A percentile compares a stretch with the other conserved stretches of the same genome.
Conservation (phyloP, 495 filamentous ascomycete species). For the Apodospora peruviana region DNA sequence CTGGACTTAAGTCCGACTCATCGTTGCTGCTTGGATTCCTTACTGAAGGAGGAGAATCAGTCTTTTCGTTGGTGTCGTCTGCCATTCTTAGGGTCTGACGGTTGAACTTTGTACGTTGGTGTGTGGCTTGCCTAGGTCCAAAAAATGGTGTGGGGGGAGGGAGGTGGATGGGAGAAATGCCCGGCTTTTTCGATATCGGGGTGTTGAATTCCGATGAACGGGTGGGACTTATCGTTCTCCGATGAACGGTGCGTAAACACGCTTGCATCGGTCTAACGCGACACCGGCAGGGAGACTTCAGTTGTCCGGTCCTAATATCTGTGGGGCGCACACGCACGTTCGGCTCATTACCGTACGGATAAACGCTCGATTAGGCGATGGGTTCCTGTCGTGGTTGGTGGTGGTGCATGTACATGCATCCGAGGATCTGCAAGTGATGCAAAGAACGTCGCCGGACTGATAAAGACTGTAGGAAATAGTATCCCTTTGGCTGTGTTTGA, state of each 20-base stretch:
- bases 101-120: background rate
- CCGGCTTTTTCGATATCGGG: too few species aligned
- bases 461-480: too few species aligned
- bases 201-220: background rate
- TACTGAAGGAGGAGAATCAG: too few species aligned
- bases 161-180: background rate
- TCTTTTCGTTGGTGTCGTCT: background rate
- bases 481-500: too few species aligned
- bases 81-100: background rate
- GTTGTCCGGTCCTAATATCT: background rate
- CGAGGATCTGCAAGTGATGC: too few species aligned
- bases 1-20: too few species aligned
- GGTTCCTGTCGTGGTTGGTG: background rate
- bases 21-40: background rate
- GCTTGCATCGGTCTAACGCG: background rate
- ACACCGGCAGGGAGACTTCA: background rate
- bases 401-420: too few species aligned
- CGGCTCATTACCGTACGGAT: background rate
- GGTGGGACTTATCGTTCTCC: background rate
- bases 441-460: too few species aligned
- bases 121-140: background rate
- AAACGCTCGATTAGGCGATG: background rate
- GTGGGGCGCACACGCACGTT: background rate
- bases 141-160: background rate
- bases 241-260: background rate